Conservation (phyloP, 106 monocot genomes). For the Dactylorhiza incarnata region DNA sequence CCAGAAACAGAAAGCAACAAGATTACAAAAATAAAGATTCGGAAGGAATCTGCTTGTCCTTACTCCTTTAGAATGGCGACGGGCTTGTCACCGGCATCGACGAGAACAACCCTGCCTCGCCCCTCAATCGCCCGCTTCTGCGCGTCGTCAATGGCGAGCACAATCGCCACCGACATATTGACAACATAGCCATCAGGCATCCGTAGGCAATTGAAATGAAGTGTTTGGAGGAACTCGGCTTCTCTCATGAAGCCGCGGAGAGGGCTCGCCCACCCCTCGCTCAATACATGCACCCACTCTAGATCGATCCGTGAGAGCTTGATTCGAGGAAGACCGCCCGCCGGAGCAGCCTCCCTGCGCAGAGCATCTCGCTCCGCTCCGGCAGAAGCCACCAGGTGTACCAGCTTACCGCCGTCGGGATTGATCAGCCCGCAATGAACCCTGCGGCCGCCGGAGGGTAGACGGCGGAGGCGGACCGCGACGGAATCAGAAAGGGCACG, state of each 20-base stretch:
- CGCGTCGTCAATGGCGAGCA: conserved; percentile 66
- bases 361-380: conserved; percentile 32
- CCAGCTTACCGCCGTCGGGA: conserved; percentile 82
- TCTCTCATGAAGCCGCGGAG: conserved; percentile 80
- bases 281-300: conserved; percentile 87
- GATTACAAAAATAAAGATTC: neutral
- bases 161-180: conserved; percentile 91
- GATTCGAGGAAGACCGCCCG: conserved; percentile 26
- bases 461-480: neutral
- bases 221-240: conserved; percentile 92
- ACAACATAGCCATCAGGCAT: conserved; percentile 44
- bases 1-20: neutral
- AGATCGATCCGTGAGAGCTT: conserved; percentile 47
- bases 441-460: neutral
- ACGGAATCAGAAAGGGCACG: neutral
- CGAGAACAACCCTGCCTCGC: conserved; percentile 36
- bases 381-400: conserved; percentile 54
- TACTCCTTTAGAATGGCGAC: conserved; percentile 70
- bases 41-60: conserved; percentile 11
- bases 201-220: conserved; percentile 88
- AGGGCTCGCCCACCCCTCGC: conserved; percentile 93
- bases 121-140: conserved; percentile 64
- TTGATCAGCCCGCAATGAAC: conserved; percentile 46
- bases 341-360: conserved; percentile 43
- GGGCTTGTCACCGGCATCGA: conserved; percentile 28